Conservation (phyloP, 805 yeast genomes). For the Candida maltosa region DNA sequence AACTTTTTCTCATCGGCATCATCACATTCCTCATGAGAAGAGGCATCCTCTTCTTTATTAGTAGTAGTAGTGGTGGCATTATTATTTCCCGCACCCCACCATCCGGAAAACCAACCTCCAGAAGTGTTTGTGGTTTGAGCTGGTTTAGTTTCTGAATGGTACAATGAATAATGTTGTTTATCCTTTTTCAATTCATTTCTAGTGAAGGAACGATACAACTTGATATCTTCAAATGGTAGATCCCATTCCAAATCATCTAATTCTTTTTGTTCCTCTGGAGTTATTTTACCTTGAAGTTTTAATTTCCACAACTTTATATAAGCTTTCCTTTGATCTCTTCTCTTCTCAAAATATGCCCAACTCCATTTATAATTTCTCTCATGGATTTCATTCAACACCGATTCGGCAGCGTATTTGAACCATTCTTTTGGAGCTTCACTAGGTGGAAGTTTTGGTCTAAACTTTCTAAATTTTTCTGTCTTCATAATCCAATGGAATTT, state of each 20-base stretch:
- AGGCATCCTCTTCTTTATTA: slow-evolving; percentile 2
- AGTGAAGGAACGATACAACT: slow-evolving; percentile 81
- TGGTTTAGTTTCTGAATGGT: slow-evolving; percentile 11
- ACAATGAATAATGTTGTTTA: slow-evolving; percentile 15
- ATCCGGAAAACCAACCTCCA: slow-evolving; percentile 66
- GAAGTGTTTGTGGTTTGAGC: slow-evolving; percentile 12
- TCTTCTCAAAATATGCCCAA: slow-evolving; percentile 74
- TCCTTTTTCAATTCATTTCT: slow-evolving; percentile 63
- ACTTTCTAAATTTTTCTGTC: slow-evolving; percentile 69
- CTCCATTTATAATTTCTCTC: slow-evolving; percentile 79
- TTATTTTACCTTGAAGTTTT: slow-evolving; percentile 37
- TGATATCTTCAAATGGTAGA: slow-evolving; percentile 72
- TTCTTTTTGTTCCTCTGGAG: slow-evolving; percentile 25
- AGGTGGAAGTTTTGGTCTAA: slow-evolving; percentile 58
- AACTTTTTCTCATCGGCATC: slow-evolving; percentile 28
- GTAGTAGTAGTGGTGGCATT: too few species aligned
- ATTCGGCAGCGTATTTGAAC: slow-evolving; percentile 78
- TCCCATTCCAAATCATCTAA: slow-evolving; percentile 55
- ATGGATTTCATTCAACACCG: slow-evolving; percentile 76
- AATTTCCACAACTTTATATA: slow-evolving; percentile 69
- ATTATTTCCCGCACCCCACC: slow-evolving; percentile 67
- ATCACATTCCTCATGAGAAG: slow-evolving; percentile 23
- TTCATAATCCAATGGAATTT: slow-evolving; percentile 74
- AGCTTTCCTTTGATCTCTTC: slow-evolving; percentile 67
- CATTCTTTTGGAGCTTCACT: slow-evolving; percentile 71